Evolutionary conservation across 2,329 filamentous ascomycete species (phyloP).

Genomic region (Dactylonectria macrodidyma): DNA sequence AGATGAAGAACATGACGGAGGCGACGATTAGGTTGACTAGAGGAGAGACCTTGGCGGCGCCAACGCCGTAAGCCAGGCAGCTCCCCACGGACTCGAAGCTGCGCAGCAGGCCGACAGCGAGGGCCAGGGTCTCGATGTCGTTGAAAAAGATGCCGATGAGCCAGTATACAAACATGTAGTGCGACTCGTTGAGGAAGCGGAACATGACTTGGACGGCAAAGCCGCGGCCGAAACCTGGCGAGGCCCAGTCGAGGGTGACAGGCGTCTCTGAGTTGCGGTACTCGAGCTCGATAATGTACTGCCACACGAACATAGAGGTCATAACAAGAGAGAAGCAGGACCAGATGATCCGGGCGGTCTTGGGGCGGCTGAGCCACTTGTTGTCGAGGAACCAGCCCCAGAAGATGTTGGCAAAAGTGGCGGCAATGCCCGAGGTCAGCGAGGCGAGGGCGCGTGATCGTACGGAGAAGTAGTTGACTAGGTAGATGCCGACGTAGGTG

Average conservation of each 20-base stretch:
- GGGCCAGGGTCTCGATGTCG: conserved; percentile 65
- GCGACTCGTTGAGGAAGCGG: conserved; percentile 66
- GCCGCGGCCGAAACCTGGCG: conserved; percentile 60
- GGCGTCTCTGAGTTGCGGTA: conserved; percentile 56
- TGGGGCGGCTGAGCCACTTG: conserved; percentile 57
- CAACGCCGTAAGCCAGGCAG: too few species aligned
- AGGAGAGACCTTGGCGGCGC: too few species aligned
- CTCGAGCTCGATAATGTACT: conserved; percentile 62
- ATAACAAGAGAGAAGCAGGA: conserved; percentile 58
- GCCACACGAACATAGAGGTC: conserved; percentile 62
- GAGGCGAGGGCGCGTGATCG: conserved; percentile 62
- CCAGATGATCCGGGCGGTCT: conserved; percentile 61
- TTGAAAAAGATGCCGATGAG: conserved; percentile 65
- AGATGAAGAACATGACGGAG: too few species aligned
- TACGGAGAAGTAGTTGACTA: conserved; percentile 67
- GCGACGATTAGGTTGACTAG: too few species aligned
- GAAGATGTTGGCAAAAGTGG: conserved; percentile 61
- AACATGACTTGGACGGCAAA: conserved; percentile 65
- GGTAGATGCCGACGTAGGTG: conserved; percentile 67
- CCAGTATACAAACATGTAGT: conserved; percentile 68
- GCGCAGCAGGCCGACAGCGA: conserved; percentile 52
- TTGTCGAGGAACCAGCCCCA: conserved; percentile 67
- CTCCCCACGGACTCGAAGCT: too few species aligned
- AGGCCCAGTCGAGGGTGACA: conserved; percentile 62
- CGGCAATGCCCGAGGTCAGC: conserved; percentile 61